phyloP scores from a whole-genome alignment of 257 asterid genomes.

The Solanum tarapatanum region DNA sequence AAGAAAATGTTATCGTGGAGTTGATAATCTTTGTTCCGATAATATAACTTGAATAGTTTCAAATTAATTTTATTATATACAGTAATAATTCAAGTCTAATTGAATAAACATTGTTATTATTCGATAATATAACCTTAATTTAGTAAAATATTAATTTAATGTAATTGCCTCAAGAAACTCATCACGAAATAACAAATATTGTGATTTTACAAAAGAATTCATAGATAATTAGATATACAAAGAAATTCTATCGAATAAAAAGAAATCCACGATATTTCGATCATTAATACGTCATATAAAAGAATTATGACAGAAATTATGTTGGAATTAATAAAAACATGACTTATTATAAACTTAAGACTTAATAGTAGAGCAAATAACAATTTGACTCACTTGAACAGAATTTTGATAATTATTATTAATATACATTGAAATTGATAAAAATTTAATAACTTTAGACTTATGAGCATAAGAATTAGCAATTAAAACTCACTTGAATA shows the following conservation, averaged over 20 bases:
- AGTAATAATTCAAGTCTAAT: neutral
- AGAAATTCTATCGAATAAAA: neutral
- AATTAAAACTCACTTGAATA: neutral
- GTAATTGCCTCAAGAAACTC: neutral
- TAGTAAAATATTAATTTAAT: neutral
- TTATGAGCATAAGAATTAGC: neutral
- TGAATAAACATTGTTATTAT: neutral
- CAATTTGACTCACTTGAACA: neutral
- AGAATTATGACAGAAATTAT: neutral
- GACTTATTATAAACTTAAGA: neutral
- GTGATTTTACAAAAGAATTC: neutral
- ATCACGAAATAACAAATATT: neutral
- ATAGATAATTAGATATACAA: neutral
- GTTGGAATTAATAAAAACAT: neutral
- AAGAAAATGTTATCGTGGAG: neutral
- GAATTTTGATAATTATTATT: neutral
- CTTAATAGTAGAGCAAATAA: too few species aligned
- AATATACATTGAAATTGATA: neutral
- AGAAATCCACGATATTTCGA: neutral
- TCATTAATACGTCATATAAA: neutral
- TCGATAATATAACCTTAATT: neutral
- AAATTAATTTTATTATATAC: neutral
- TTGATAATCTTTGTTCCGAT: neutral
- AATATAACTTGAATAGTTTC: neutral
- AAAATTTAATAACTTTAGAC: neutral